phyloP scores from a whole-genome alignment of 2,329 filamentous ascomycete genomes.

The Penicillium sp. region DNA sequence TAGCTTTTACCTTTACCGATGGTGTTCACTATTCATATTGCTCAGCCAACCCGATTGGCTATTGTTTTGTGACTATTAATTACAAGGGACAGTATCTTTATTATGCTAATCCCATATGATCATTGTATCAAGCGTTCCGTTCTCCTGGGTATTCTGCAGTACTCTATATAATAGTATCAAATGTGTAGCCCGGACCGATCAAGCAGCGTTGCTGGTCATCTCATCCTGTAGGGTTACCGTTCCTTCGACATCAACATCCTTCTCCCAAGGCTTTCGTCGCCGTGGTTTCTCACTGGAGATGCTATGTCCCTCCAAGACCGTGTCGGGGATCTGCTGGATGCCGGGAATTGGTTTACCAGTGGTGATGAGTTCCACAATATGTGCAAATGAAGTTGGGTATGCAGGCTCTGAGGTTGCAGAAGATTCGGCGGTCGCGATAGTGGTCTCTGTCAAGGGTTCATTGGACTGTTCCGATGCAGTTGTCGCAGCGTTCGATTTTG shows the following conservation, averaged over 20 bases:
- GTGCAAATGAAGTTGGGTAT: conserved; percentile 82
- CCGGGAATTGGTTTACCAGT: conserved; percentile 83
- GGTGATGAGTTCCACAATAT: conserved; percentile 84
- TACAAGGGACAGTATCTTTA: conserved; percentile 23
- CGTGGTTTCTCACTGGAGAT: conserved; percentile 59
- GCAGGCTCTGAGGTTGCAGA: conserved; percentile 53
- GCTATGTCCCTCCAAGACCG: conserved; percentile 73
- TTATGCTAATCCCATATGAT: conserved; percentile 18
- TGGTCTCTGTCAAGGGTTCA: conserved; percentile 17
- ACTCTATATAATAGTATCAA: not conserved
- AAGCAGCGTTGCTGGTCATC: conserved; percentile 14
- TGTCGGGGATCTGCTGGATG: conserved; percentile 84
- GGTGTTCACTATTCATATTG: conserved; percentile 13
- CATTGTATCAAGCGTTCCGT: conserved; percentile 5
- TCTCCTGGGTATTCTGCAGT: not conserved
- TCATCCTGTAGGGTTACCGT: conserved; percentile 7
- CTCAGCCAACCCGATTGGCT: conserved; percentile 7
- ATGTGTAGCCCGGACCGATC: not conserved
- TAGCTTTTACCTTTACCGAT: not conserved
- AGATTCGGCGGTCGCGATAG: conserved; percentile 14
- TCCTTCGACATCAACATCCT: conserved; percentile 51
- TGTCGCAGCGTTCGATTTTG: not conserved
- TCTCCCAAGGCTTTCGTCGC: conserved; percentile 82
- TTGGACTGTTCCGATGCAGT: not conserved
- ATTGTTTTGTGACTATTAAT: conserved; percentile 16